Percentiles rank a stretch among this genome's conserved stretches.
Evolutionary conservation across 345 rosid species (phyloP).

Genomic region (Boechera retrofracta): DNA sequence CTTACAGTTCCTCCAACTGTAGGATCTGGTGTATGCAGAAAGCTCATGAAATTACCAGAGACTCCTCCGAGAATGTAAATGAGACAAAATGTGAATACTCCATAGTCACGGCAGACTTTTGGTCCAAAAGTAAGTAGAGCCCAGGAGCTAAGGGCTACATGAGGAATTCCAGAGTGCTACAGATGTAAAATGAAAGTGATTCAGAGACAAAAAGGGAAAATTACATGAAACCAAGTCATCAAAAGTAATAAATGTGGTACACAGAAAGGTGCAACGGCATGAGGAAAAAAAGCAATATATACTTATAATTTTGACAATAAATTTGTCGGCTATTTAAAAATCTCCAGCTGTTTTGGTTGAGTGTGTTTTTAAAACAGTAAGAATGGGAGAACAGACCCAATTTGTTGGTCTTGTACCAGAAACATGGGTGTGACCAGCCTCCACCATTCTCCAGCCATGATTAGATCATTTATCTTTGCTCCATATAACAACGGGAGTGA

Average conservation of each 20-base stretch:
- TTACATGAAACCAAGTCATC: slow-evolving; percentile 18
- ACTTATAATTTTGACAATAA: not conserved
- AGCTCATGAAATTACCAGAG: slow-evolving; percentile 86
- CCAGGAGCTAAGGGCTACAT: slow-evolving; percentile 84
- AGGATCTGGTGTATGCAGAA: slow-evolving; percentile 80
- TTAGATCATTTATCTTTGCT: slow-evolving; percentile 85
- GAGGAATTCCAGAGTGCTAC: slow-evolving; percentile 83
- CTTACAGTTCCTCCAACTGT: slow-evolving; percentile 93
- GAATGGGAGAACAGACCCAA: slow-evolving; percentile 80
- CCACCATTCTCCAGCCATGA: slow-evolving; percentile 97
- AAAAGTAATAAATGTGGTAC: not conserved
- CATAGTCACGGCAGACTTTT: slow-evolving; percentile 74
- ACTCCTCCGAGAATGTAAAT: slow-evolving; percentile 87
- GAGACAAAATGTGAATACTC: slow-evolving; percentile 72
- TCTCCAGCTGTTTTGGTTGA: not conserved
- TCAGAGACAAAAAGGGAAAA: slow-evolving; percentile 12
- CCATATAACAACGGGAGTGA: slow-evolving; percentile 80
- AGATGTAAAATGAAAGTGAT: slow-evolving; percentile 23
- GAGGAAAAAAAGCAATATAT: not conserved
- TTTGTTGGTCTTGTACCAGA: slow-evolving; percentile 95
- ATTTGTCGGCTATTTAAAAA: not conserved
- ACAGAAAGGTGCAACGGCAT: not conserved
- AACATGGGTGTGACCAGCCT: slow-evolving; percentile 95
- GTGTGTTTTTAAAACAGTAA: slow-evolving; percentile 41
- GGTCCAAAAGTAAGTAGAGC: slow-evolving; percentile 80